These are phyloP conservation scores for Aspergillus avenaceus DNA, from an alignment of 495 filamentous ascomycete genomes.

Conservation along the genomic window DNA sequence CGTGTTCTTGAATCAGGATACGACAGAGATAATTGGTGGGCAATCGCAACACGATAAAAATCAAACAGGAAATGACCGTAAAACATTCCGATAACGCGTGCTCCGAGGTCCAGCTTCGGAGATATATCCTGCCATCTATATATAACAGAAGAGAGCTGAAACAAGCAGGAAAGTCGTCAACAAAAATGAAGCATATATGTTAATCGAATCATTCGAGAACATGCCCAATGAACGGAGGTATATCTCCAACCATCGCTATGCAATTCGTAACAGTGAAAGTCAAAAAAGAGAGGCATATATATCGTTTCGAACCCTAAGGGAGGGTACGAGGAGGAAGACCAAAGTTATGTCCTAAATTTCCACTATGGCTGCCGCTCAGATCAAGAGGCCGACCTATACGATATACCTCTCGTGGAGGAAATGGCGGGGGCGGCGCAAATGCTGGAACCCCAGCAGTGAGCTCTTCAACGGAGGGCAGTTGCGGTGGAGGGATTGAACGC, in stretches of 20 bases:
- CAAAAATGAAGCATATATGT: conserved; percentile 11
- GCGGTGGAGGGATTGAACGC: conserved; percentile 34
- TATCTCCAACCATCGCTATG: conserved; percentile 43
- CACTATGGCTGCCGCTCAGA: conserved; percentile 26
- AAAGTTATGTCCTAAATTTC: conserved; percentile 29
- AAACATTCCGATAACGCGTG: conserved; percentile 5
- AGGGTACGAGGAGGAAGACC: conserved; percentile 39
- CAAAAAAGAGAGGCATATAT: conserved; percentile 21
- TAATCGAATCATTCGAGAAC: conserved; percentile 30
- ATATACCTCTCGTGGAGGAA: conserved; percentile 37
- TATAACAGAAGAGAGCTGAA: conserved; percentile 2
- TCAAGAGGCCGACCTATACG: conserved; percentile 32
- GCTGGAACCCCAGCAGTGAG: conserved; percentile 46
- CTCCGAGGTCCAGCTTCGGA: conserved; percentile 38
- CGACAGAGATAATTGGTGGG: conserved; percentile 99
- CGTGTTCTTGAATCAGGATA: conserved; percentile 76
- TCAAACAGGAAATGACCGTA: conserved; percentile 7
- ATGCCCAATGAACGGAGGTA: conserved; percentile 33
- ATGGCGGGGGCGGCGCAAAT: conserved; percentile 35
- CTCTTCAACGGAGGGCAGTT: conserved; percentile 43
- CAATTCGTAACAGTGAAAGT: conserved; percentile 41
- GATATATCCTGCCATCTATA: conserved; percentile 10
- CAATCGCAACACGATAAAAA: conserved; percentile 46
- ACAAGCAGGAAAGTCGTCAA: conserved; percentile 6
- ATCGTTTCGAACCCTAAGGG: conserved; percentile 28